Evolutionary conservation across 1,284 basidiomycete genomes (phyloP), one percentile per base, ranked within the genome.

Genomic region (Puccinia hordei): DNA sequence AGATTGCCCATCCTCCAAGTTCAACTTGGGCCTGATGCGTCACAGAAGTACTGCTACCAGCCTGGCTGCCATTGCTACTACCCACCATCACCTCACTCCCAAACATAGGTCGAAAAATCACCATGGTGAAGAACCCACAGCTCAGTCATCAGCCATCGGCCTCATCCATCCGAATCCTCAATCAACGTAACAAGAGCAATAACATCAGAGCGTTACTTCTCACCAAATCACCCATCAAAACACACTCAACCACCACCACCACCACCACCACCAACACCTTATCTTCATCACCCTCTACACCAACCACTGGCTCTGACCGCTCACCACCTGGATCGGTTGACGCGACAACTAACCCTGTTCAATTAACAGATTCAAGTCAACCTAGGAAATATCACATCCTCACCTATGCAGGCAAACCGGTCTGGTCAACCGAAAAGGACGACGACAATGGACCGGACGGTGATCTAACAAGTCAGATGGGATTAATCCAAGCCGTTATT

Each of bases 331-430:
- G n/a, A n/a, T n/a, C n/a, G n/a, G n/a, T n/a, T n/a, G 61, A 38
- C 13, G 30, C 35, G 38, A n/a, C 15, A 15, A 35, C 38, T 38
- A 9, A 3, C n/a, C n/a, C n/a, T n/a, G n/a, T 13, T 1, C 61
- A 9, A 2, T 13, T 8, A 15, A 1, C 30, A 27, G 30, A 8
- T n/a, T 5, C 24, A 27, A 44, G 35, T 24, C 38, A 41, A 24
- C 49, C 53, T 19, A 68, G 77, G n/a, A 80, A 73, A 83, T 98
- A 96, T 85, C 96, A 92, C 84, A 90, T 97, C 13, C 88, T 97
- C n/a, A 97, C 94, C 0, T 91, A 95, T 82, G 94, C 95, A 30
- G 95, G 95, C 46, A 98, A 98, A 86, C 94, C 94, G 17, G 94
- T 97, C 19, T 96, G 93, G 84, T 88, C 90, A 33, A 92, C 74